Evolutionary conservation across 2,329 filamentous ascomycete species (phyloP), one percentile per base, ranked within the genome.

Genomic region (Escovopsis sp.): DNA sequence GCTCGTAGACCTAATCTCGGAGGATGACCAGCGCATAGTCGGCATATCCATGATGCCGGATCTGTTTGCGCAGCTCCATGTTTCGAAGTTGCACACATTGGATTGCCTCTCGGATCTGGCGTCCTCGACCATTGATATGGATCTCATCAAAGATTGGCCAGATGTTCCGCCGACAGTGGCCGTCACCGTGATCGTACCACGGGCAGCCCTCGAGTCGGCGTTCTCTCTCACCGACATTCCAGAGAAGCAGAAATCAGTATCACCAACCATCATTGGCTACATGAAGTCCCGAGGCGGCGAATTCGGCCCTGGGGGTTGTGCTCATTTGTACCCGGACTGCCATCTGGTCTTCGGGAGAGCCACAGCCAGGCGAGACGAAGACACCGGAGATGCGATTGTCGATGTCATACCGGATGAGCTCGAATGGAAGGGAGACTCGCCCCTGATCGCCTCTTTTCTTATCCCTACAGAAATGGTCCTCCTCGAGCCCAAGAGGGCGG

Each of bases 321-420:
- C 53, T 19, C 56, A 54, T 39, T 41, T 55, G 12, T 66, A 59
- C 42, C 45, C 51, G 4, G 52, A 58, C 37, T 48, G 62, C 11
- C 63, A 67, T 1, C 41, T 65, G 21, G 38, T 46, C 4, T 65
- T 66, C 42, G 65, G 63, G 12, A 50, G 45, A 0, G 36, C 61
- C 11, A 45, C 45, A 33, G 36, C 31, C 2, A 12, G 13, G 14
- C 15, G 23, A 10, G 53, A 54, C 0, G 21, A 44, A 4, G 41
- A 40, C 5, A 41, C 51, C 2, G 40, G 45, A 5, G 54, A 57
- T n/a, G 44, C 49, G 4, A 57, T 55, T n/a, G 35, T 62, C 15
- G 36, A 40, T 0, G 39, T 65, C 3, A 41, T 51, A 4, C 49
- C 56, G 13, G 61, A 65, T 32, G 37, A 42, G 5, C 39, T 43